These are phyloP conservation scores for Coleophoma crateriformis DNA, from an alignment of 2,329 filamentous ascomycete genomes.

Conservation along the genomic window DNA sequence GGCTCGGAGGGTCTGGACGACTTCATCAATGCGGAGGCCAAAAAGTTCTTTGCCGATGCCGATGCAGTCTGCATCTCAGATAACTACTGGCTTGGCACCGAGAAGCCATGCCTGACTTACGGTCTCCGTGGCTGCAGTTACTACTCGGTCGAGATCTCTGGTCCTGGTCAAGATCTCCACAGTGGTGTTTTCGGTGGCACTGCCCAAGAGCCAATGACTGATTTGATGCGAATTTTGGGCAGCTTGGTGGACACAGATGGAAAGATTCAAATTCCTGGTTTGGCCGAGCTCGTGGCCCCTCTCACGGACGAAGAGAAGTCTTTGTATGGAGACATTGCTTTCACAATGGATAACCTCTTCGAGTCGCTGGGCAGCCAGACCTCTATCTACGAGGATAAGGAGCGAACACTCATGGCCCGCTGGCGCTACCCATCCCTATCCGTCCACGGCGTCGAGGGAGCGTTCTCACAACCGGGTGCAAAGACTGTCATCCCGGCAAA, in stretches of 20 bases:
- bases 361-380: conserved; percentile 88
- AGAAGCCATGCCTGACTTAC: conserved; percentile 97
- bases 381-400: conserved; percentile 82
- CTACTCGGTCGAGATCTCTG: conserved; percentile 86
- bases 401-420: conserved; percentile 87
- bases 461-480: conserved; percentile 85
- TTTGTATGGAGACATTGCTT: conserved; percentile 86
- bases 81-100: conserved; percentile 99
- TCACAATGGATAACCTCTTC: conserved; percentile 93
- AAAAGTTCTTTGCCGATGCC: conserved; percentile 90
- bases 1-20: conserved; percentile 95
- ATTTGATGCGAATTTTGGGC: conserved; percentile 76
- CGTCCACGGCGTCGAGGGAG: conserved; percentile 90
- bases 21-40: conserved; percentile 84
- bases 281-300: conserved; percentile 88
- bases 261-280: conserved; percentile 90
- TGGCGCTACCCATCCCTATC: conserved; percentile 95
- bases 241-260: conserved; percentile 84
- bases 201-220: conserved; percentile 97
- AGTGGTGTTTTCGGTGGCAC: conserved; percentile 96
- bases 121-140: conserved; percentile 97
- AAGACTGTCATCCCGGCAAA: conserved; percentile 99
- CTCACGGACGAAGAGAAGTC: conserved; percentile 79
- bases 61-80: conserved; percentile 98
- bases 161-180: conserved; percentile 90